These are phyloP conservation scores for Cryphonectria japonica DNA, from an alignment of 2,329 filamentous ascomycete genomes.

Conservation along the genomic window DNA sequence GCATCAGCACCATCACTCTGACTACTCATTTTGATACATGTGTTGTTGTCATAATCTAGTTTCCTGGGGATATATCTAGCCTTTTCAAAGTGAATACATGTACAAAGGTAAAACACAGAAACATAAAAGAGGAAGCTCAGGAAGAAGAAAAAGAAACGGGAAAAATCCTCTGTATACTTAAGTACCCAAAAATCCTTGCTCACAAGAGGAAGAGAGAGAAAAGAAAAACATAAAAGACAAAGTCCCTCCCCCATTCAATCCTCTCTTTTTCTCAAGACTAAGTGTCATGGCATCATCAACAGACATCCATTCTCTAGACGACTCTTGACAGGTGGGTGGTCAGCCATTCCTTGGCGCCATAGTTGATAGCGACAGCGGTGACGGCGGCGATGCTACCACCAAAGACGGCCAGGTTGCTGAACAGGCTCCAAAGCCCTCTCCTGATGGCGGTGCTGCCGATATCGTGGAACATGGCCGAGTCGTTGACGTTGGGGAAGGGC, in stretches of 20 bases:
- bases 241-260: not conserved
- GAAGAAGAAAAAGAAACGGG: not conserved
- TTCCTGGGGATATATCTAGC: not conserved
- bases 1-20: too few species aligned
- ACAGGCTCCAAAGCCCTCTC: constrained; percentile 17
- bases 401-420: constrained; percentile 16
- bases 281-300: not conserved
- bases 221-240: not conserved
- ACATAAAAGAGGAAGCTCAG: not conserved
- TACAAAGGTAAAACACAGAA: not conserved
- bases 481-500: constrained; percentile 26
- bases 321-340: constrained; percentile 5
- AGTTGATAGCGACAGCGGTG: constrained; percentile 21
- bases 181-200: not conserved
- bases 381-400: constrained; percentile 20
- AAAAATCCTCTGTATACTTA: not conserved
- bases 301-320: not conserved
- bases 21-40: too few species aligned
- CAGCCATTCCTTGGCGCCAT: constrained; percentile 22
- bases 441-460: constrained; percentile 12
- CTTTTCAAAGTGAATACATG: not conserved
- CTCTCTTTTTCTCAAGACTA: too few species aligned
- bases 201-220: not conserved
- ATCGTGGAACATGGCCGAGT: constrained; percentile 23
- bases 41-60: too few species aligned